phyloP scores from a whole-genome alignment of 2,329 filamentous ascomycete genomes.

The Fusarium liriodendri region DNA sequence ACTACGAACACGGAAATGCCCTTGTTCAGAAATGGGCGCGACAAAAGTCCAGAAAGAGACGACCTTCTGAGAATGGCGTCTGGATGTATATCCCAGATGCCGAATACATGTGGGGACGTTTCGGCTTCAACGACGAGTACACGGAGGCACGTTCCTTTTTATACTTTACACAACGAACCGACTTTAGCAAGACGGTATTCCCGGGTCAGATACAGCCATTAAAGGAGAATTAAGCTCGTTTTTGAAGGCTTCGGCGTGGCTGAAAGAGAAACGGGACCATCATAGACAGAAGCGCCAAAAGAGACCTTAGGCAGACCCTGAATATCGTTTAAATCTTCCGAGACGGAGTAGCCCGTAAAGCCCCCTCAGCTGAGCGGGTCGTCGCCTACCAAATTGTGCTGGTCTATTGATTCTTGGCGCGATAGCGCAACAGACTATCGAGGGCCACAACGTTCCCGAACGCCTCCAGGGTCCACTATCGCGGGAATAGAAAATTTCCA shows the following conservation, averaged over 20 bases:
- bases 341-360: neutral
- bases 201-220: neutral
- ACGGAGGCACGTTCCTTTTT: neutral
- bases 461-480: neutral
- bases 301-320: neutral
- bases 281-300: neutral
- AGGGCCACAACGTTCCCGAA: conserved; percentile 1
- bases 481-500: neutral
- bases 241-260: neutral
- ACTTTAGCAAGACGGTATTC: neutral
- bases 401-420: neutral
- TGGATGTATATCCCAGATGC: neutral
- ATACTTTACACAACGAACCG: neutral
- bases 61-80: neutral
- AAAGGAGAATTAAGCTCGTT: neutral
- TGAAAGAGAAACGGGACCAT: neutral
- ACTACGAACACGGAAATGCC: neutral
- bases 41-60: neutral
- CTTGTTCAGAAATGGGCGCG: neutral
- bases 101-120: neutral
- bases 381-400: neutral
- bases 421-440: neutral
- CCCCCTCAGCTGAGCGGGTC: neutral
- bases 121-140: neutral
- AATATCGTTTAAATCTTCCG: neutral